Percentiles rank a stretch among this genome's conserved stretches.
Evolutionary conservation across 495 filamentous ascomycete genomes (phyloP).

Genomic region (Cercophora scortea): DNA sequence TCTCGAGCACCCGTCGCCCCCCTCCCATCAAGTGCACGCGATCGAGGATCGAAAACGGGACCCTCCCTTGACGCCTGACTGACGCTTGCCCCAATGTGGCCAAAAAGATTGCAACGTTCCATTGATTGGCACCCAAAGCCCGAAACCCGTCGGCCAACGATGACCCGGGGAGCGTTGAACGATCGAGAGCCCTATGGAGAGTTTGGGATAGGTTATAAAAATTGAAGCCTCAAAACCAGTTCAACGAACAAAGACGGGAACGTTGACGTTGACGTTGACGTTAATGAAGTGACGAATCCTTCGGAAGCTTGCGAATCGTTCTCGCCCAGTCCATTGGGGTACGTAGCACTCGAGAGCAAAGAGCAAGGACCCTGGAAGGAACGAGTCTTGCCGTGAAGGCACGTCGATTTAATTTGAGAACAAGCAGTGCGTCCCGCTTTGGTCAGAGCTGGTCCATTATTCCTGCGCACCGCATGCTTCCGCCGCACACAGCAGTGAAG

Average conservation of each 20-base stretch:
- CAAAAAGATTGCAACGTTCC: conserved; percentile 4
- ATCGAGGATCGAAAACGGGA: not conserved
- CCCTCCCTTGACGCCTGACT: not conserved
- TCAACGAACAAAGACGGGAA: not conserved
- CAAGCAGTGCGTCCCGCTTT: too few species aligned
- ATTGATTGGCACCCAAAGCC: not conserved
- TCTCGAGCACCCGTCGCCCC: not conserved
- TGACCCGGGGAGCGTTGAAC: not conserved
- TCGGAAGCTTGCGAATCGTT: too few species aligned
- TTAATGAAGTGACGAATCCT: too few species aligned
- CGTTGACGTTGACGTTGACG: too few species aligned
- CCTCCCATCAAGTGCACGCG: not conserved
- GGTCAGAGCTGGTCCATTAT: too few species aligned
- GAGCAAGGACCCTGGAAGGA: too few species aligned
- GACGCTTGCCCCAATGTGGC: not conserved
- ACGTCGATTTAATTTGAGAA: too few species aligned
- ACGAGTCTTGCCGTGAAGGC: too few species aligned
- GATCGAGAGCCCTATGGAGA: not conserved
- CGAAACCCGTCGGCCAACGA: not conserved
- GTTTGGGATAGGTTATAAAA: not conserved
- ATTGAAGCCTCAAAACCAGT: not conserved
- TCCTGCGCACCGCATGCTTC: too few species aligned
- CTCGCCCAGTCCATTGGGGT: too few species aligned
- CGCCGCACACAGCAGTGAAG: too few species aligned
- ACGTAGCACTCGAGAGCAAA: too few species aligned